phyloP scores from a whole-genome alignment of 2,329 filamentous ascomycete genomes.

The Cladobotryum mycophilum region DNA sequence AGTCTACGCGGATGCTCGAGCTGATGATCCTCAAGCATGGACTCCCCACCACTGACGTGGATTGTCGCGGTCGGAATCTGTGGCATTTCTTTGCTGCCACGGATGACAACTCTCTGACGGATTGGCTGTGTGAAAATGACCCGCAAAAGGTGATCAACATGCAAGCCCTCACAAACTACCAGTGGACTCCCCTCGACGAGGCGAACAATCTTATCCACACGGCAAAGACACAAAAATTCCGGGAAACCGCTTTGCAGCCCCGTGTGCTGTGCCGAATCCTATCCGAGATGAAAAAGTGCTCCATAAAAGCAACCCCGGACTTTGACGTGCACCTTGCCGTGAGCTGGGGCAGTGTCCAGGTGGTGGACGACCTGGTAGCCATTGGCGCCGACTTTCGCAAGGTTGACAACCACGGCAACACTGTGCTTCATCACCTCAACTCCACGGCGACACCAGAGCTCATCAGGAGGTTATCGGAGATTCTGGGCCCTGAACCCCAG shows the following conservation, averaged over 20 bases:
- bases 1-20: conserved; percentile 20
- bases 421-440: conserved; percentile 22
- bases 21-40: conserved; percentile 21
- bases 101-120: conserved; percentile 23
- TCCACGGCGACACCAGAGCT: conserved; percentile 17
- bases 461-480: conserved; percentile 18
- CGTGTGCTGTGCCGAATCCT: background rate
- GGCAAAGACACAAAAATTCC: background rate
- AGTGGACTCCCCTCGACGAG: conserved; percentile 26
- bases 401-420: conserved; percentile 12
- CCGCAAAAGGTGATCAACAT: conserved; percentile 23
- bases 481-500: conserved; percentile 13
- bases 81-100: conserved; percentile 33
- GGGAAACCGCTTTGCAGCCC: background rate
- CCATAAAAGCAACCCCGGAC: background rate
- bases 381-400: conserved; percentile 14
- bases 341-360: conserved; percentile 20
- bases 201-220: conserved; percentile 20
- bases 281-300: background rate
- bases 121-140: conserved; percentile 26
- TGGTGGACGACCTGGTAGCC: conserved; percentile 18
- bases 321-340: background rate
- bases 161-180: conserved; percentile 12
- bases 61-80: conserved; percentile 27
- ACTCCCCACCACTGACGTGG: conserved; percentile 23